These are phyloP conservation scores for Diaporthe vexans DNA, from an alignment of 2,329 filamentous ascomycete genomes.

Conservation along the genomic window DNA sequence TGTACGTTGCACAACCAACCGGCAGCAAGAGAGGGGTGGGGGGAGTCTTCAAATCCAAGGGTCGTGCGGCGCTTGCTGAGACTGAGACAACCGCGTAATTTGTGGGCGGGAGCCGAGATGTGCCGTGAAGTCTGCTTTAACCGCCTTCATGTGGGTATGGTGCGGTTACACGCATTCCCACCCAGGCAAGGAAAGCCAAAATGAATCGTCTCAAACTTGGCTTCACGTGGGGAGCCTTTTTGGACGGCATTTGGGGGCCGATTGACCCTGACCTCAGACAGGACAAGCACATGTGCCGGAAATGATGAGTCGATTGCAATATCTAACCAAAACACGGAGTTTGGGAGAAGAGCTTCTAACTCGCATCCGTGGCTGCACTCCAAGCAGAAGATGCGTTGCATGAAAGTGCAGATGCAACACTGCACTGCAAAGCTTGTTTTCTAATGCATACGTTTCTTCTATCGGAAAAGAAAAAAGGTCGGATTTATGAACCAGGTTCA, in stretches of 20 bases:
- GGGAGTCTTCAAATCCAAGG: neutral
- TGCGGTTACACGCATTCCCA: neutral
- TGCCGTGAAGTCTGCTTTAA: neutral
- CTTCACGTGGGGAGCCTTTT: neutral
- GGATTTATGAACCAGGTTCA: no score
- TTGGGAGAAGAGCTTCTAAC: no score
- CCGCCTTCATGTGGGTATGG: conserved; percentile 6
- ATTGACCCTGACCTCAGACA: neutral
- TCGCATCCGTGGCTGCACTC: no score
- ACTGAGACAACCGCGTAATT: conserved; percentile 14
- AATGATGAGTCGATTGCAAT: no score
- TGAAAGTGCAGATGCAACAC: no score
- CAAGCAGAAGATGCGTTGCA: no score
- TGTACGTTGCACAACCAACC: neutral
- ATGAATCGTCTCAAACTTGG: neutral
- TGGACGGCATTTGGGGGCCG: neutral
- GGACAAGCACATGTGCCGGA: neutral
- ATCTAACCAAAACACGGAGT: no score
- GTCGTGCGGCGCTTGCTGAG: conserved; percentile 20
- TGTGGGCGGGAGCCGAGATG: neutral
- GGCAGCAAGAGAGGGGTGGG: neutral
- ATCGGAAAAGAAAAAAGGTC: no score
- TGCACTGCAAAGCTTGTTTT: no score
- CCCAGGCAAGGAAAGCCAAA: neutral
- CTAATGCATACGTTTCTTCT: no score